These are phyloP conservation scores for Clarireedia monteithiana DNA, from an alignment of 2,329 filamentous ascomycete genomes.

Conservation along the genomic window DNA sequence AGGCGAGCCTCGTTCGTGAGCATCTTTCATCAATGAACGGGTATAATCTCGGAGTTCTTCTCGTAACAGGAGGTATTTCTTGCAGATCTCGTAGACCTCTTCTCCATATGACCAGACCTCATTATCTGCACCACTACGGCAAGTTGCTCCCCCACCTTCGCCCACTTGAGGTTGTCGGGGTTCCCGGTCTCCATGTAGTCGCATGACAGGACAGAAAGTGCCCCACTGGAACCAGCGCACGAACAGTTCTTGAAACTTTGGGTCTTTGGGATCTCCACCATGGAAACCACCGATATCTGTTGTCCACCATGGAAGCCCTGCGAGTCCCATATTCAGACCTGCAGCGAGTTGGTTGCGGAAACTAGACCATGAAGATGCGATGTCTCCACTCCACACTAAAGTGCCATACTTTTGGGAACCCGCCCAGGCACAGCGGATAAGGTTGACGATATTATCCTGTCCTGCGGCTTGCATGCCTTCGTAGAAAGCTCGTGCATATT, in stretches of 20 bases:
- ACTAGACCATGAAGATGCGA: conserved; percentile 54
- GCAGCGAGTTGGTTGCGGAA: conserved; percentile 54
- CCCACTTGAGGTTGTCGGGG: conserved; percentile 40
- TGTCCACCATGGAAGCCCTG: conserved; percentile 61
- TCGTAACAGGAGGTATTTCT: conserved; percentile 49
- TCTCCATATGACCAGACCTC: conserved; percentile 62
- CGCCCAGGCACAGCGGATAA: conserved; percentile 49
- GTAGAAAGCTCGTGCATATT: conserved; percentile 52
- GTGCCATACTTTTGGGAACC: conserved; percentile 57
- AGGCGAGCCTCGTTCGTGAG: conserved; percentile 51
- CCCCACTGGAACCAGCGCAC: conserved; percentile 65
- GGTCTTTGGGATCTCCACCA: conserved; percentile 49
- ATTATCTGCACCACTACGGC: conserved; percentile 41
- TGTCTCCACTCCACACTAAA: conserved; percentile 60
- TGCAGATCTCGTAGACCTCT: conserved; percentile 51
- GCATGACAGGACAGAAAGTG: conserved; percentile 58
- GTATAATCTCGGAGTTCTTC: conserved; percentile 53
- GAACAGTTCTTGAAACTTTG: conserved; percentile 53
- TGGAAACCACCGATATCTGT: conserved; percentile 66
- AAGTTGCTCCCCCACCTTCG: conserved; percentile 15
- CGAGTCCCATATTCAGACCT: conserved; percentile 57
- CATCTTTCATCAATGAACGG: conserved; percentile 48
- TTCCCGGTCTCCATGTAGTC: conserved; percentile 58
- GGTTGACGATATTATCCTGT: conserved; percentile 50
- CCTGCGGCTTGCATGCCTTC: conserved; percentile 48